These are phyloP conservation scores for Brassica carinata DNA, from an alignment of 345 rosid species.

Conservation along the genomic window DNA sequence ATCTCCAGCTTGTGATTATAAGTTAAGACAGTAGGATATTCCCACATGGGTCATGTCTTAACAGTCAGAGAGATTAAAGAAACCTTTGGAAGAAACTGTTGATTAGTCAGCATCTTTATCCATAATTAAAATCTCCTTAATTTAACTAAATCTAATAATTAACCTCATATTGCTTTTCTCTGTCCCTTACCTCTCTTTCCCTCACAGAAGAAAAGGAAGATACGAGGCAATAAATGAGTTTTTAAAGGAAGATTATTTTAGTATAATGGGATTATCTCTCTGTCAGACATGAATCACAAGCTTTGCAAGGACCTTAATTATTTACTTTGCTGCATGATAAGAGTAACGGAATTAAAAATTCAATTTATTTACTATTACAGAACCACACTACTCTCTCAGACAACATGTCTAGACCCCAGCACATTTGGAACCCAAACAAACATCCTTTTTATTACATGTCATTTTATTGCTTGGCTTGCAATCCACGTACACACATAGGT, in stretches of 20 bases:
- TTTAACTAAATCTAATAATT: constrained; percentile 32
- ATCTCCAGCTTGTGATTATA: not conserved
- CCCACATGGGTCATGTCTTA: not conserved
- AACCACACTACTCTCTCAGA: not conserved
- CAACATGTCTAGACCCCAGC: not conserved
- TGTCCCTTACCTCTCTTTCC: constrained; percentile 25
- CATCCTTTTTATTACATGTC: constrained; percentile 21
- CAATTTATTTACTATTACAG: not conserved
- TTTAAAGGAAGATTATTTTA: not conserved
- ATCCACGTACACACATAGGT: constrained; percentile 19
- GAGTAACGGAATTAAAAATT: too few relatives aligned
- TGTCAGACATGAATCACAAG: not conserved
- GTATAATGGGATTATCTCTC: not conserved
- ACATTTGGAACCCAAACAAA: constrained; percentile 10
- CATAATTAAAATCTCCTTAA: constrained; percentile 28
- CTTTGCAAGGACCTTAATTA: not conserved
- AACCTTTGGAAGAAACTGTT: not conserved
- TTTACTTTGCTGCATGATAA: too few relatives aligned
- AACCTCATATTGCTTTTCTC: constrained; percentile 29
- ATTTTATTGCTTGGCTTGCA: constrained; percentile 16
- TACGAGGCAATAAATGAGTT: not conserved
- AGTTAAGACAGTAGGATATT: constrained; percentile 3
- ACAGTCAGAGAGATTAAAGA: not conserved
- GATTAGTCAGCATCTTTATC: constrained; percentile 24
- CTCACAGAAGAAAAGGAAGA: constrained; percentile 20